These are phyloP conservation scores for Hirsutella thompsonii DNA, from an alignment of 2,329 filamentous ascomycete species.

Conservation along the genomic window DNA sequence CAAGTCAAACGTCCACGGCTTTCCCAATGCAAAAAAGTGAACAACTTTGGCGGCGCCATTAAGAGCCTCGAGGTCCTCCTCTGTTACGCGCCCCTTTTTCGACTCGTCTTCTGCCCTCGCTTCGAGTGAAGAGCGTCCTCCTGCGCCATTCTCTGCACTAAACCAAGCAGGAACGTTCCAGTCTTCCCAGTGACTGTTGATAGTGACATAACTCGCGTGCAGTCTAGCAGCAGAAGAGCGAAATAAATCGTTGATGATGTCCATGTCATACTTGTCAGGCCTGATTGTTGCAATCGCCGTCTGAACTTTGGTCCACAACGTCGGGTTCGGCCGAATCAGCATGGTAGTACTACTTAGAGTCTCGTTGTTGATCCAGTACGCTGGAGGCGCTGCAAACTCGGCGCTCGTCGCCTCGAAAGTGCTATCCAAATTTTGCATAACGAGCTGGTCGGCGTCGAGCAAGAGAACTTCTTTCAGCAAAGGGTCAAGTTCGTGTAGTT, in stretches of 20 bases:
- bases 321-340: slow-evolving; percentile 5
- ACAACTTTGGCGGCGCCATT: neutral
- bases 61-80: too few relatives aligned
- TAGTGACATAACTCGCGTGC: slow-evolving; percentile 4
- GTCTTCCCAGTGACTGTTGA: slow-evolving; percentile 10
- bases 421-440: slow-evolving; percentile 6
- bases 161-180: slow-evolving; percentile 9
- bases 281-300: slow-evolving; percentile 1
- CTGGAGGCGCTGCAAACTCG: slow-evolving; percentile 5
- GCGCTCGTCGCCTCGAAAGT: slow-evolving; percentile 5
- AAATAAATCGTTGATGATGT: slow-evolving; percentile 8
- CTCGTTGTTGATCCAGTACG: slow-evolving; percentile 7
- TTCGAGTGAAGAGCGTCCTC: too few relatives aligned
- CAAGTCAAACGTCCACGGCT: neutral
- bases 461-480: slow-evolving; percentile 4
- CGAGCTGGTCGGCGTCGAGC: slow-evolving; percentile 9
- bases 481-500: slow-evolving; percentile 6
- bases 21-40: neutral
- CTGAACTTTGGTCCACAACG: slow-evolving; percentile 5
- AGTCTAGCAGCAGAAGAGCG: neutral
- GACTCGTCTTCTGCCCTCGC: too few relatives aligned
- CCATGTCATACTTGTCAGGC: slow-evolving; percentile 8
- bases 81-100: too few relatives aligned
- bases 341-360: slow-evolving; percentile 9
- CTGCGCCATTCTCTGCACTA: neutral